phyloP scores from a whole-genome alignment of 2,329 filamentous ascomycete species.

The Colletotrichum sansevieriae region DNA sequence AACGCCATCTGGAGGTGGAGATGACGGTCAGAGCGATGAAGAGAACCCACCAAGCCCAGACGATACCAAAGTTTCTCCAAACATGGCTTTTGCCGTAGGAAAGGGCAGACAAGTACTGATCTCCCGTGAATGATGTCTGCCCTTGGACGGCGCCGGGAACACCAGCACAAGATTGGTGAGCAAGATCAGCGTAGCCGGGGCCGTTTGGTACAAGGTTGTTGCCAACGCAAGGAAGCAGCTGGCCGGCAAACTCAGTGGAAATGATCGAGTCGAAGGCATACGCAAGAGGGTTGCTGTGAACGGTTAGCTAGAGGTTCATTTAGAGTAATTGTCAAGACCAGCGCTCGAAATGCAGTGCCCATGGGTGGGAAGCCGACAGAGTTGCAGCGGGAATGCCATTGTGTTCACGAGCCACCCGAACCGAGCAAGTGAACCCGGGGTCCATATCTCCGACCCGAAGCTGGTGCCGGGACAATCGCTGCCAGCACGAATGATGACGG shows the following conservation, averaged over 20 bases:
- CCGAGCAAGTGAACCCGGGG: neutral
- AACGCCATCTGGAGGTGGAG: constrained; percentile 69
- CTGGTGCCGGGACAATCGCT: no score
- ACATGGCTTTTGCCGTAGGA: constrained; percentile 65
- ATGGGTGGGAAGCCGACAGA: neutral
- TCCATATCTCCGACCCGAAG: no score
- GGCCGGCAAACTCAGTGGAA: constrained; percentile 76
- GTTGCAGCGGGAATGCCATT: neutral
- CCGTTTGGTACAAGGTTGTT: constrained; percentile 65
- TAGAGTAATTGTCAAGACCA: no score
- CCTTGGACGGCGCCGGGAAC: constrained; percentile 67
- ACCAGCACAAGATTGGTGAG: constrained; percentile 67
- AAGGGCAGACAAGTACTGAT: constrained; percentile 69
- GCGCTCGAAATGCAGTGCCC: neutral
- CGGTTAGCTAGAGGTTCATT: neutral
- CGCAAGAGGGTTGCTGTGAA: constrained; percentile 70
- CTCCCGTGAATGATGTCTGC: constrained; percentile 63
- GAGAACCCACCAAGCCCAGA: constrained; percentile 73
- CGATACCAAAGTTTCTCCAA: constrained; percentile 72
- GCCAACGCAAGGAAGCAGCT: constrained; percentile 64
- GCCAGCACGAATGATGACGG: neutral
- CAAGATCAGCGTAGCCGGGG: constrained; percentile 57
- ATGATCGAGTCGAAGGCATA: constrained; percentile 78
- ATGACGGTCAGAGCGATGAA: constrained; percentile 71
- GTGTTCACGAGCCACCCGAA: neutral